Evolutionary conservation across 1,284 basidiomycete species (phyloP), one percentile per base, ranked within the genome.

Genomic region (Tranzscheliella williamsii): DNA sequence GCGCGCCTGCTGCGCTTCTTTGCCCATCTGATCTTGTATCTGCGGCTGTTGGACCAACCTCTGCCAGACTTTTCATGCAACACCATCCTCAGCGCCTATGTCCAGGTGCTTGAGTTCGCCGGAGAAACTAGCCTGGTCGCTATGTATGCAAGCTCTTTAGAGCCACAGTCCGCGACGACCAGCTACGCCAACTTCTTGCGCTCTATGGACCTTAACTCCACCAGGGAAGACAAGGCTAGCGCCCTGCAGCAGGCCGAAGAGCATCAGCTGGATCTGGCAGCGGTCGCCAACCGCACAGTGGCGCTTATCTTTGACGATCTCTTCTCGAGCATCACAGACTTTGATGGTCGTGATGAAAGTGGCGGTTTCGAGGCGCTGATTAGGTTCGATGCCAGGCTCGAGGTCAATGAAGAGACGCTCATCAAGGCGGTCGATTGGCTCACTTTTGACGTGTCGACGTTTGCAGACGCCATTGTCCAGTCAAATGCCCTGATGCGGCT

Each of bases 371-470:
- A n/a, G n/a, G n/a, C n/a, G n/a, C 30, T 53, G 16, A 33, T 42
- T 26, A 50, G 44, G 32, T 67, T 67, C 39, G 61, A 67, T 20
- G 39, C 48, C 17, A 51, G 40, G 13, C 48, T 63, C 24, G 54
- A 64, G 29, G 42, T 43, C 11, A 48, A 43, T 22, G 73, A 76
- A 49, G 62, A 67, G 24, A 49, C 88, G 38, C 81, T 98, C 8
- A 83, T 96, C 39, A 84, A 91, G 8, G 88, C 89, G 0, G 86
- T 97, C 48, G 93, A 97, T 73, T 98, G 94, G 94, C 89, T 94
- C 35, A 89, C 85, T 0, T 89, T 91, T 76, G 81, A 84, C 56
- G 50, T 49, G 8, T 40, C 58, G 6, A 79, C 78, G 16, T 65
- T 55, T 23, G 56, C 56, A 5, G 69, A 74, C 30, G 75, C 73